A percentile compares a stretch with the other conserved stretches of the same genome.
Evolutionary conservation across 2,329 filamentous ascomycete species (phyloP).

Genomic region (Tolypocladium pustulatum): DNA sequence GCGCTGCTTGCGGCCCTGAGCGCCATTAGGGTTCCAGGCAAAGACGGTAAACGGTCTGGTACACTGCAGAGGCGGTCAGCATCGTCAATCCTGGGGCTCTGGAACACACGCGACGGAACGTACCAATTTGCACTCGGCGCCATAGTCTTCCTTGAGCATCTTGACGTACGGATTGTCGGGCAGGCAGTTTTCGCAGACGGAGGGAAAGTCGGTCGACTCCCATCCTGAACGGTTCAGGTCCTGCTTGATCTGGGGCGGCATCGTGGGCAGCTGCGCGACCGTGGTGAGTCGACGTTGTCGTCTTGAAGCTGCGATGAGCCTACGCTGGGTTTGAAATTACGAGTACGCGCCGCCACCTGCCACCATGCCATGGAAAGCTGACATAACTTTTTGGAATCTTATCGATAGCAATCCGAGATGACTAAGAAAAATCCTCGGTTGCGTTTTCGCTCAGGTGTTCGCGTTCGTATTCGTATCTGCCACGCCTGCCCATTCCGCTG

Average conservation of each 20-base stretch:
- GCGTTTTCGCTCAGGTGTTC: neutral
- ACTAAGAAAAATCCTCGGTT: neutral
- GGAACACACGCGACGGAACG: conserved; percentile 3
- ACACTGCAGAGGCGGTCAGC: conserved; percentile 37
- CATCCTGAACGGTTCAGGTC: conserved; percentile 92
- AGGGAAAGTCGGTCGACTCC: conserved; percentile 88
- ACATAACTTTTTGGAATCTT: neutral
- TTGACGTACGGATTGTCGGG: conserved; percentile 97
- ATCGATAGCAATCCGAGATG: neutral
- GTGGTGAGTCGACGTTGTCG: neutral
- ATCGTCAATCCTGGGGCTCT: neutral
- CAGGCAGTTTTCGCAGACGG: conserved; percentile 83
- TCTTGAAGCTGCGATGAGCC: neutral
- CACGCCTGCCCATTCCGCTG: neutral
- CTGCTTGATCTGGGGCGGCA: conserved; percentile 91
- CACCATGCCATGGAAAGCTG: neutral
- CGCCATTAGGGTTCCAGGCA: conserved; percentile 86
- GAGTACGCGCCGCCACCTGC: neutral
- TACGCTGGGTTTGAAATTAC: neutral
- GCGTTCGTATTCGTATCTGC: conserved; percentile 8
- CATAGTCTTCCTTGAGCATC: conserved; percentile 97
- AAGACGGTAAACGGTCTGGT: conserved; percentile 95
- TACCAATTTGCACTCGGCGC: conserved; percentile 68
- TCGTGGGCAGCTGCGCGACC: conserved; percentile 20
- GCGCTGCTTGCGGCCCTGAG: conserved; percentile 75